Base-by-base conservation (phyloP, 2,329 filamentous ascomycete genomes). In the Gnomoniopsis sp. region DNA sequence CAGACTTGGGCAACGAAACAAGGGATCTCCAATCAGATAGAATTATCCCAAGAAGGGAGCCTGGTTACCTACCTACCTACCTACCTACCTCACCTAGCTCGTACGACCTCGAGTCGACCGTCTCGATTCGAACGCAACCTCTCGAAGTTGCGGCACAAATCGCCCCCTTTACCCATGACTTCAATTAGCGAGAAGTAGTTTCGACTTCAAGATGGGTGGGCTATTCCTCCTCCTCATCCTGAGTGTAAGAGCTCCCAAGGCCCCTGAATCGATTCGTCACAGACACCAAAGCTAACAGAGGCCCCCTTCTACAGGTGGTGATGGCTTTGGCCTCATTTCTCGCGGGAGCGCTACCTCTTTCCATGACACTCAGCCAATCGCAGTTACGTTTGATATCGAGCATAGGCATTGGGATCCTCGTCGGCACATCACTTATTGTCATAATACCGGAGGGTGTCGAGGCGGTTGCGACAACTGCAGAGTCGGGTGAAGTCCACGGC, bases 361-460 rank as follows among this genome's bases (percentile, higher is more conserved):
- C 91, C 59, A 90, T 99, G 79, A 85, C 88, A 58, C 83, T 99
- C 26, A 93, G 93, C 33, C 87, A 89, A 61, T 90, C 91, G 47
- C 91, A 96, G 73, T 79, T 98, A 58, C 88, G 93, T 69, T 79
- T 96, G 52, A 90, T 98, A 70, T 96, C 93, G 22, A 93, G 92
- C 58, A 85, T 98, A 71, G 95, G 95, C 55, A 91, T 96, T 73
- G 95, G 95, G 48, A 89, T 99, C 53, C 80, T 99, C 10, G 93
- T 99, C 17, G 95, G 95, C 38, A 98, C 95, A 30, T 93, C 93
- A 1, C 82, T 99, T 64, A 93, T 98, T 64, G 92, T 99, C 34
- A 98, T 99, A 69, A 96, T 99, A 68, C 95, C 95, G 1, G 95
- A 99, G 74, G 95, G 95, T 41, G 88, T 98, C 60, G 93, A 97